Evolutionary conservation across 768 basidiomycete genomes (phyloP), one percentile per base, ranked within the genome.

Genomic region (Suillus subluteus): DNA sequence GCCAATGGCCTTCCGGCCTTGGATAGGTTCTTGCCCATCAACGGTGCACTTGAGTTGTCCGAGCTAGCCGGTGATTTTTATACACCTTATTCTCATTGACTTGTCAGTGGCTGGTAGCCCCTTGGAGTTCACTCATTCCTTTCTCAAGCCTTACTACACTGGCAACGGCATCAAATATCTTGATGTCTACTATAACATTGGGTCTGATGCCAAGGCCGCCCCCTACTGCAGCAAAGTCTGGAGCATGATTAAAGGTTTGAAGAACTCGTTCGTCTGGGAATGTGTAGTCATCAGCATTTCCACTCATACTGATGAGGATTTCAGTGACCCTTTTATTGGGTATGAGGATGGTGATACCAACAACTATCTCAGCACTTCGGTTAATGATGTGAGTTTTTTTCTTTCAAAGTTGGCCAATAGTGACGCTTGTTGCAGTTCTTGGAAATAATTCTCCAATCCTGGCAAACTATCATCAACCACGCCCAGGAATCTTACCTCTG

Each of bases 351-450:
- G 30, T 43, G n/a, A 6, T 12, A 0, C 11, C 16, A n/a, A 35
- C 6, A 7, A 3, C 6, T 15, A 38, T 62, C 0, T 30, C 13
- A 32, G 16, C 16, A 35, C 61, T 23, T 3, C 6, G 1, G 41
- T 62, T 18, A 18, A 62, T 44, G 61, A 62, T 41, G 61, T 43
- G 50, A 52, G 50, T 52, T 52, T 62, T 37, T 44, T 41, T 32
- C 3, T 26, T 12, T 43, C n/a, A 23, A 3, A 23, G 12, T 23
- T 15, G 12, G 48, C 23, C 23, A 23, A 50, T 50, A 50, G 9
- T 50, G 13, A 26, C 50, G 0, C 13, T 26, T 50, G 4, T 50
- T 50, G 6, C 50, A 52, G 50, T 52, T 52, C 35, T 32, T 62
- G 37, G 35, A 62, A n/a, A 26, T 32, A 11, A 21, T 62, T 37